phyloP scores from a whole-genome alignment of 768 basidiomycete genomes.

The Auriscalpium orientale region DNA sequence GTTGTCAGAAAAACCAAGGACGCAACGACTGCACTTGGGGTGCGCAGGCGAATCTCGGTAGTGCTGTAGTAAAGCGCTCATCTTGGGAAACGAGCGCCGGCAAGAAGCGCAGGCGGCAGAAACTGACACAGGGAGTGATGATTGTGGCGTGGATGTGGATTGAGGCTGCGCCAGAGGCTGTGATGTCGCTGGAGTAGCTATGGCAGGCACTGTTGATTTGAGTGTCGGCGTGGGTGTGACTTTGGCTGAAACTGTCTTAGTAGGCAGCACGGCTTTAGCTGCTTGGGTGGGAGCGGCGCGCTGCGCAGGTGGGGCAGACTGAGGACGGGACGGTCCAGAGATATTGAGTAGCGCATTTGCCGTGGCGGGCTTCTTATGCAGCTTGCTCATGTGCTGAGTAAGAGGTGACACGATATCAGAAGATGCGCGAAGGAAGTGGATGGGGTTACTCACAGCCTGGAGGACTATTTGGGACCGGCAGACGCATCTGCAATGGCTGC shows the following conservation, averaged over 20 bases:
- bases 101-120: too few species aligned
- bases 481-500: conserved; percentile 11
- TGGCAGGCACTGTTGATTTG: neutral
- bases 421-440: neutral
- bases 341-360: neutral
- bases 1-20: conserved; percentile 33
- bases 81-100: neutral
- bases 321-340: neutral
- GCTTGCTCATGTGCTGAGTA: conserved; percentile 9
- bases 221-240: too few species aligned
- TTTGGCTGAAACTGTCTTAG: neutral
- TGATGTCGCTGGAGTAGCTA: neutral
- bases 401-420: neutral
- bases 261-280: neutral
- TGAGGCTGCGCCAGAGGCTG: neutral
- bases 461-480: conserved; percentile 10
- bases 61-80: conserved; percentile 34
- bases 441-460: conserved; percentile 1
- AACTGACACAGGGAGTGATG: too few species aligned
- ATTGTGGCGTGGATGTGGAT: too few species aligned
- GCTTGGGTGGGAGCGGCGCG: neutral
- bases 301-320: neutral
- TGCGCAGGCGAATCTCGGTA: conserved; percentile 37
- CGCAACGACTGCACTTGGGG: conserved; percentile 38
- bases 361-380: neutral